A percentile compares a stretch with the other conserved stretches of the same genome.
Evolutionary conservation across 257 asterid genomes (phyloP).

Genomic region (Solanum etuberosum): DNA sequence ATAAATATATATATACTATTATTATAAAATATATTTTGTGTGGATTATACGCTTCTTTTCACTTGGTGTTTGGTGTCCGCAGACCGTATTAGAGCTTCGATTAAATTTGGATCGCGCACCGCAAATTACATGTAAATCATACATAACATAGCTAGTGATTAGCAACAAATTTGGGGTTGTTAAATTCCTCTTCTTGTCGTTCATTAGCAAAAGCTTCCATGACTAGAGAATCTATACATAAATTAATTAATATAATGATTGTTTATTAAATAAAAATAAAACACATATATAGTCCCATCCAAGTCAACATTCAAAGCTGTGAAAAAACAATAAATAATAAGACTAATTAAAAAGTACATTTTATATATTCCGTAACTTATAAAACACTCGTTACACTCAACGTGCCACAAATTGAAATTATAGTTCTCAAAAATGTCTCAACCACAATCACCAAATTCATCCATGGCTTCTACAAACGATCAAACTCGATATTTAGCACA

Average conservation of each 20-base stretch:
- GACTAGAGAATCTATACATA: neutral
- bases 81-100: accelerated
- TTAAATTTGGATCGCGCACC: too few species aligned
- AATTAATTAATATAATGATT: neutral
- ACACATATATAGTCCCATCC: neutral
- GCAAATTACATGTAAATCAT: neutral
- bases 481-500: slow-evolving; percentile 28
- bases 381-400: neutral
- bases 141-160: neutral
- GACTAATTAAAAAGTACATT: neutral
- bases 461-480: slow-evolving; percentile 4
- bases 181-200: neutral
- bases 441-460: neutral
- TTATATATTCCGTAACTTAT: neutral
- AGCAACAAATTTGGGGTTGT: neutral
- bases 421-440: neutral
- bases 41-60: too few species aligned
- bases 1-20: too few species aligned
- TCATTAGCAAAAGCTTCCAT: neutral
- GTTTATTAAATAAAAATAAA: neutral
- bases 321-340: neutral
- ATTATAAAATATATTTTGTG: too few species aligned
- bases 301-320: slow-evolving; percentile 9
- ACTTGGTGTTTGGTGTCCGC: neutral
- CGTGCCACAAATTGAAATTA: neutral